A percentile compares a stretch with the other conserved stretches of the same genome.
phyloP scores from a whole-genome alignment of 2,329 filamentous ascomycete species.

The Atkinsonella texensis region DNA sequence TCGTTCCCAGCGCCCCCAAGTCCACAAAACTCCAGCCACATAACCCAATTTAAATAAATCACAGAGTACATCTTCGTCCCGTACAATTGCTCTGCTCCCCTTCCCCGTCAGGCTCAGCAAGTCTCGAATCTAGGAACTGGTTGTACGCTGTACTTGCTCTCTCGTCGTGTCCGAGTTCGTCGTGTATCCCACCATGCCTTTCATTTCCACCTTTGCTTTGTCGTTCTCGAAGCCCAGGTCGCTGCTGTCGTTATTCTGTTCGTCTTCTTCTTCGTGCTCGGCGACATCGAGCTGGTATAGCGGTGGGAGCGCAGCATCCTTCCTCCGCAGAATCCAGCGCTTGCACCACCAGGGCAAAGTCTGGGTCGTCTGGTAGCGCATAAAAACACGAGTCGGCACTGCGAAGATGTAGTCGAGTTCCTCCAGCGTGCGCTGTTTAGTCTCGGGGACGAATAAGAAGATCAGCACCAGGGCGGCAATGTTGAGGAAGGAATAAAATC shows the following conservation, averaged over 20 bases:
- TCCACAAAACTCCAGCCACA: background rate
- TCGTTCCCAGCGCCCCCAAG: slow-evolving; percentile 10
- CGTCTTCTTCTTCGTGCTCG: slow-evolving; percentile 18
- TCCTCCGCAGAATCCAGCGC: slow-evolving; percentile 41
- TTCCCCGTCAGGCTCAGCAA: background rate
- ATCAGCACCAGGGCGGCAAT: slow-evolving; percentile 42
- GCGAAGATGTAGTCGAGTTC: slow-evolving; percentile 50
- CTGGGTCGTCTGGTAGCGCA: slow-evolving; percentile 43
- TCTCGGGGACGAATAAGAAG: slow-evolving; percentile 45
- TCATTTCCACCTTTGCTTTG: slow-evolving; percentile 27
- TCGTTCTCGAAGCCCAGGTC: slow-evolving; percentile 24
- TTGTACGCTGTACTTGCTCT: background rate
- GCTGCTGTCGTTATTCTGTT: slow-evolving; percentile 15
- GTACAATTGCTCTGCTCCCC: background rate
- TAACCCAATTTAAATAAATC: too few relatives aligned
- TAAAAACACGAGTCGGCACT: slow-evolving; percentile 45
- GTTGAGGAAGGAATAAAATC: slow-evolving; percentile 44
- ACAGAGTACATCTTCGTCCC: background rate
- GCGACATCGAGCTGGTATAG: slow-evolving; percentile 29
- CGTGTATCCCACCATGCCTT: slow-evolving; percentile 22
- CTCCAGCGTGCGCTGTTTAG: slow-evolving; percentile 41
- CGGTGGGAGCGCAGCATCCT: slow-evolving; percentile 27
- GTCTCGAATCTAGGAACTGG: background rate
- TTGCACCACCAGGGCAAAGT: slow-evolving; percentile 50
- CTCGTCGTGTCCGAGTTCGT: slow-evolving; percentile 9